Conservation (phyloP, 306 rosid species). For the barrel medic (Medicago truncatula) region DNA sequence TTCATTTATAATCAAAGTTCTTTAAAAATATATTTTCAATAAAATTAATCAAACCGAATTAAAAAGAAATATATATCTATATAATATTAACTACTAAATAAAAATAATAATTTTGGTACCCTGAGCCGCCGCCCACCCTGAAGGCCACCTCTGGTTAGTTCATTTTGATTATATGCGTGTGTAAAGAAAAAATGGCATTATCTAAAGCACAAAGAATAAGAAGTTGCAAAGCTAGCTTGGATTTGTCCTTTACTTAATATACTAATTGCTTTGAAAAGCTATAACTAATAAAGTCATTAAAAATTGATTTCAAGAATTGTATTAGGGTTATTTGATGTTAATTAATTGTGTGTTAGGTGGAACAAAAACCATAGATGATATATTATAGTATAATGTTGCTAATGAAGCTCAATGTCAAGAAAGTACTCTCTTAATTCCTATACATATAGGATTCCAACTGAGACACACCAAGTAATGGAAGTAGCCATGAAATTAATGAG, state of each 20-base stretch:
- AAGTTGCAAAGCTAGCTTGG: no score
- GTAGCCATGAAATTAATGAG: slow-evolving; percentile 40
- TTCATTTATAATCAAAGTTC: no score
- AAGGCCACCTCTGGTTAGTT: no score
- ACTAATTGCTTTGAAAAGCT: not conserved
- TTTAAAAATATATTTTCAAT: no score
- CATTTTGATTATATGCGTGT: no score
- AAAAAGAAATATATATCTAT: no score
- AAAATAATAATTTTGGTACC: no score
- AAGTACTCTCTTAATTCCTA: slow-evolving; percentile 17
- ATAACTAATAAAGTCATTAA: not conserved
- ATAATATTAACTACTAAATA: no score
- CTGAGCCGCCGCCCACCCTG: rapidly evolving
- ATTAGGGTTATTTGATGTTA: slow-evolving; percentile 12
- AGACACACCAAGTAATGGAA: slow-evolving; percentile 46
- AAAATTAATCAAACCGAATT: no score
- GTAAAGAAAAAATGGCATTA: no score
- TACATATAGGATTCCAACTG: slow-evolving; percentile 49
- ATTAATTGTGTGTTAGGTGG: slow-evolving; percentile 36
- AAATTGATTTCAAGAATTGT: not conserved
- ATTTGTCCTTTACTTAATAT: no score
- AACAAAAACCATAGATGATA: slow-evolving; percentile 4
- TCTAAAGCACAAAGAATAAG: no score
- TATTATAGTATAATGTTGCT: not conserved
- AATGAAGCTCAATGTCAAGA: slow-evolving; percentile 18